Evolutionary conservation across 768 basidiomycete genomes (phyloP), one percentile per base, ranked within the genome.

Genomic region (Rubroboletus satanas): DNA sequence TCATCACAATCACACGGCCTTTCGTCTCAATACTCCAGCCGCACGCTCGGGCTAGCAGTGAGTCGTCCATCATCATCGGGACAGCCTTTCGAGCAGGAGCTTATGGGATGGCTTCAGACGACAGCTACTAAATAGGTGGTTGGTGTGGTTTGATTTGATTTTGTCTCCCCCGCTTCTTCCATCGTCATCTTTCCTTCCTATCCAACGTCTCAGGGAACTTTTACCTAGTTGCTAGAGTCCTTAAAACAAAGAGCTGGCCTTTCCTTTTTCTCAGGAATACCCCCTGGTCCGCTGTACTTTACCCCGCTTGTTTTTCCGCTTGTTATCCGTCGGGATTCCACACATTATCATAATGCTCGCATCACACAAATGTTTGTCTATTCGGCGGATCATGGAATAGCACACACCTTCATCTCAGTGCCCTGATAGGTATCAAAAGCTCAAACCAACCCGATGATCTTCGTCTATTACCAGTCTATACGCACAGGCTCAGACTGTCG

Each of bases 1-100:
- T 68, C 84, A 49, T 83, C 86, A 31, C 88, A 89, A 65, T 73
- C 81, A 42, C 87, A 88, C 64, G 78, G 82, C 52, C 75, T 88
- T 54, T 83, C 85, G 36, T 80, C 82, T n/a, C 86, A 88, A 71
- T 83, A 85, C 67, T 85, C 88, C 60, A 88, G 81, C 73, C 81
- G 88, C 63, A 84, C 87, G 57, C 73, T 90, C 74, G 85, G 87
- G 68, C 79, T 84, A 72, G 79, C 79, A 71, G 85, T 87, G 70
- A 75, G 84, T 80, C 54, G 55, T 68, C 56, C 60, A 66, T 70
- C 71, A 62, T 65, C 65, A 67, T 68, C 70, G 66, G 67, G 65
- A 54, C 57, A 58, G 28, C 71, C 71, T 42, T 71, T 71, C 53
- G 70, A 52, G 59, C 71, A 70, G 29, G 71, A 73, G 66, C 70